Base-by-base conservation (phyloP, 352 stramenopile genomes). In the Phytophthora quininea region DNA sequence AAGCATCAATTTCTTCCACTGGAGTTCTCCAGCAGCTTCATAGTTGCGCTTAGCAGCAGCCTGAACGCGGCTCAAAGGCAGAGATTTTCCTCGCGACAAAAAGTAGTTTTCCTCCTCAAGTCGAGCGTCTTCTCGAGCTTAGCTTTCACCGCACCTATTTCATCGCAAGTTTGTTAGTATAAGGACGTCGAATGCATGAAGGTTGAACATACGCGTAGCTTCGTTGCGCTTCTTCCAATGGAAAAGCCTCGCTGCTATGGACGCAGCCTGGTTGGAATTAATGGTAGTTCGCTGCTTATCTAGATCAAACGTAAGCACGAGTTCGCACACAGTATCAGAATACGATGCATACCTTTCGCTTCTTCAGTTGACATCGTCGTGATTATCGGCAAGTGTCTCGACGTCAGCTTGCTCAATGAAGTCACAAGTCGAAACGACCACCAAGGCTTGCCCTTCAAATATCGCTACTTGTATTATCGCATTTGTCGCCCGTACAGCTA, bases 1-100 rank as follows among this genome's bases (percentile, higher is more conserved):
- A 4, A 77, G 60, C 37, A 61, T 49, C 27, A 76, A 30, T 29
- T 74, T 85, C 29, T 76, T 82, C 71, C 73, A 84, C 33, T 64
- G 40, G 4, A 76, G 75, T 32, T 69, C 71, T 2, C 48, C 54
- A 32, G 73, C 61, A 37, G 69, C 63, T 53, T 67, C 58, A 30
- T 77, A 81, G 42, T 85, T 88, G 50, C 79, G 74, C 55, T 73
- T 59, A 14, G 62, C 58, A 53, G 77, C 79, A 24, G 65, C 60
- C n/a, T 70, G 27, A 8, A 83, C 64, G 10, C 50, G 53, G 31
- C 42, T 14, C 5, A 38, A 4, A 0, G 77, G 63, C n/a, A 86
- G 54, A 2, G 60, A 19, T 45, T 59, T 73, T 6, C 11, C 52
- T 9, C 65, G 49, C 15, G 67, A 58, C 27, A 71, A 27, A n/a